phyloP scores from a whole-genome alignment of 805 yeast species.

The Lipomyces oligophaga region DNA sequence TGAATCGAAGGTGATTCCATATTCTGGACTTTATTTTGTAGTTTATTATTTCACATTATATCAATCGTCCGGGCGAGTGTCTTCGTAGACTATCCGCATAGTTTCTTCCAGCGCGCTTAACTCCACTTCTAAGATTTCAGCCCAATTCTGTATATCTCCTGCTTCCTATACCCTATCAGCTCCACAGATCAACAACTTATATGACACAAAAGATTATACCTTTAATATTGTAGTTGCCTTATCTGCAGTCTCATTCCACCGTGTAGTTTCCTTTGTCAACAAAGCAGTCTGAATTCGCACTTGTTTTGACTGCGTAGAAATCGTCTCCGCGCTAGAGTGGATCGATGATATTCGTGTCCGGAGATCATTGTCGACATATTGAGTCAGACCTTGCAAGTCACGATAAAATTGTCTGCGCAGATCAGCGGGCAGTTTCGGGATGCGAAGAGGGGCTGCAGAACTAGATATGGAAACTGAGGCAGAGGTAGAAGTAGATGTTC shows the following conservation, averaged over 20 bases:
- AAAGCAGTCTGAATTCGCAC: constrained; percentile 16
- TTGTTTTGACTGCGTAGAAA: constrained; percentile 23
- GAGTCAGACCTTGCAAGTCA: constrained; percentile 24
- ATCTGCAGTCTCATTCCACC: constrained; percentile 21
- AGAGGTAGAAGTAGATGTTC: too few species aligned
- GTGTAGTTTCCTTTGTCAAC: constrained; percentile 16
- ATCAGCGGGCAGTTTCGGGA: constrained; percentile 17
- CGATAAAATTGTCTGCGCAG: constrained; percentile 19
- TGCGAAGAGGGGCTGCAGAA: too few species aligned
- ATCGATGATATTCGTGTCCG: constrained; percentile 25
- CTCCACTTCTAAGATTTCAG: constrained; percentile 69
- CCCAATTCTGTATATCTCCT: constrained; percentile 50
- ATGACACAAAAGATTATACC: not conserved
- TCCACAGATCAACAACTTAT: not conserved
- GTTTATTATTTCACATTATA: too few species aligned
- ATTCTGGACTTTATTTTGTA: not conserved
- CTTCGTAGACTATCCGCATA: constrained; percentile 38
- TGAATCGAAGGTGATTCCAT: constrained; percentile 11
- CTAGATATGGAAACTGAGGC: too few species aligned
- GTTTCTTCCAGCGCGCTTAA: constrained; percentile 67
- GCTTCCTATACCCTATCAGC: constrained; percentile 28
- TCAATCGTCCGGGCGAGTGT: constrained; percentile 12
- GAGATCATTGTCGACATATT: constrained; percentile 22
- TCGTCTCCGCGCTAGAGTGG: constrained; percentile 26
- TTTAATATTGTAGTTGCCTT: constrained; percentile 18